A percentile compares a stretch with the other conserved stretches of the same genome.
Conservation (phyloP, 768 basidiomycete genomes). For the Polyporus arcularius region DNA sequence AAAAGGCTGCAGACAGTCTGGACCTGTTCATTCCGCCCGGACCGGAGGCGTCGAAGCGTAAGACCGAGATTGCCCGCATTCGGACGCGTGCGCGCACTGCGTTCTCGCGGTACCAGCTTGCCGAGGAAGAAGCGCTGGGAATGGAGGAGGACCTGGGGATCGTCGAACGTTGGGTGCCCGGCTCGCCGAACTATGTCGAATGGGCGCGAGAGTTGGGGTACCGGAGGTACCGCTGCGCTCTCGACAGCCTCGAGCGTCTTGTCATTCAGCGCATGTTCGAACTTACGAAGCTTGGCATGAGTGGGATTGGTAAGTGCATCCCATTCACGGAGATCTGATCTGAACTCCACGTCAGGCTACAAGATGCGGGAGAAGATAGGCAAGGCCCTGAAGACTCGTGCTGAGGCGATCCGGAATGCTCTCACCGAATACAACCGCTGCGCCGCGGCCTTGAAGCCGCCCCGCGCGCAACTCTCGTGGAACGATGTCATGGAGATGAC, state of each 20-base stretch:
- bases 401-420: conserved; percentile 34
- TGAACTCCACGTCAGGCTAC: conserved; percentile 30
- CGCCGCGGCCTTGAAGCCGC: conserved; percentile 17
- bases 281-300: conserved; percentile 29
- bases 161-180: conserved; percentile 16
- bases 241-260: conserved; percentile 32
- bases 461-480: conserved; percentile 15
- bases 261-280: conserved; percentile 35
- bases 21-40: too few species aligned
- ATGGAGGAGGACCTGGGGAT: conserved; percentile 19
- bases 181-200: conserved; percentile 13
- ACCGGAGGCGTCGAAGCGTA: neutral
- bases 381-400: conserved; percentile 33
- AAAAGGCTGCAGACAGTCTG: too few species aligned
- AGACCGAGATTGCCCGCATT: neutral
- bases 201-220: conserved; percentile 1
- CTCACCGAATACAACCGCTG: conserved; percentile 34
- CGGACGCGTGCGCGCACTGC: neutral
- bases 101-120: neutral
- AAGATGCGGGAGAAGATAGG: conserved; percentile 36
- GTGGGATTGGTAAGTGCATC: conserved; percentile 25
- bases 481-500: conserved; percentile 15
- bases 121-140: neutral
- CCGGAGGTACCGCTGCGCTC: conserved; percentile 22
- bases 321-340: too few species aligned